phyloP scores from a whole-genome alignment of 2,329 filamentous ascomycete species.

The Alternaria atra region DNA sequence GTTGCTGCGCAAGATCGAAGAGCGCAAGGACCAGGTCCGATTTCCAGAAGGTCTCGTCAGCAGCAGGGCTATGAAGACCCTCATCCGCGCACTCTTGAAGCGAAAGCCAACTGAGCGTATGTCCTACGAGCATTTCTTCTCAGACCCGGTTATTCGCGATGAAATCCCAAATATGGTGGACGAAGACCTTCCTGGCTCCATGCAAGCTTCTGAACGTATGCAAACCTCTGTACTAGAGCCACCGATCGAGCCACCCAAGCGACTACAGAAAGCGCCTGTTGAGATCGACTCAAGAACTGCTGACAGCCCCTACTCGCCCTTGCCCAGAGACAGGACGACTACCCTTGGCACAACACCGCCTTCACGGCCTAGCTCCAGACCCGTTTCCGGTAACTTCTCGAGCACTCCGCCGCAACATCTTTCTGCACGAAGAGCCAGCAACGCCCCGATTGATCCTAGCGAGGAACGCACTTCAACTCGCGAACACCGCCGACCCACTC shows the following conservation, averaged over 20 bases:
- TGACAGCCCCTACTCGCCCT: conserved; percentile 45
- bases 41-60: conserved; percentile 78
- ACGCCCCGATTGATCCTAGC: conserved; percentile 42
- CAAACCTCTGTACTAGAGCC: conserved; percentile 40
- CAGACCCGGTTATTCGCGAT: conserved; percentile 73
- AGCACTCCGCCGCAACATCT: conserved; percentile 36
- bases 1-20: conserved; percentile 89
- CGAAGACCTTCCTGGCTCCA: conserved; percentile 68
- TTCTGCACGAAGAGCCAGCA: conserved; percentile 43
- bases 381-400: conserved; percentile 38
- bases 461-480: conserved; percentile 49
- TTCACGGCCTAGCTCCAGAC: conserved; percentile 44
- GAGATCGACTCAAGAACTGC: conserved; percentile 39
- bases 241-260: conserved; percentile 33
- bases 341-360: conserved; percentile 43
- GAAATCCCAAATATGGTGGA: conserved; percentile 83
- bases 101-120: conserved; percentile 85
- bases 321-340: conserved; percentile 41
- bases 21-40: conserved; percentile 82
- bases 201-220: conserved; percentile 38
- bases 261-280: conserved; percentile 39
- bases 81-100: conserved; percentile 84
- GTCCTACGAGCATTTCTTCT: conserved; percentile 87
- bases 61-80: conserved; percentile 77
- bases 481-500: conserved; percentile 54